phyloP scores from a whole-genome alignment of 371 early-diverging fungal genomes.

The Amoeboaphelidium protococcarum region DNA sequence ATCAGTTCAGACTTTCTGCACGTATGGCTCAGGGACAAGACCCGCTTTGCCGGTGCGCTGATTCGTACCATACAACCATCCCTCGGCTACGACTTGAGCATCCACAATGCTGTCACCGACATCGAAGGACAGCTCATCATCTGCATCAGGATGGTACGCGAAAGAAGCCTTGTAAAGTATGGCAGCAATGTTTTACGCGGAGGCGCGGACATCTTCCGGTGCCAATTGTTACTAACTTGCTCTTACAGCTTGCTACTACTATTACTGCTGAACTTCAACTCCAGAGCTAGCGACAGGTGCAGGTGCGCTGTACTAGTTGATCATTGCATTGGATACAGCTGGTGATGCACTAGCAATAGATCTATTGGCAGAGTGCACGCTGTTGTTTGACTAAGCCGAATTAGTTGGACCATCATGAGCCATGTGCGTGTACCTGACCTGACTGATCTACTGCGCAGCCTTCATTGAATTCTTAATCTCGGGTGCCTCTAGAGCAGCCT shows the following conservation, averaged over 20 bases:
- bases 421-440: neutral
- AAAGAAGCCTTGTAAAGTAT: neutral
- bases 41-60: conserved; percentile 5
- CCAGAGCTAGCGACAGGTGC: neutral
- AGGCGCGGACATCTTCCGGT: neutral
- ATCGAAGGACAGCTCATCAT: neutral
- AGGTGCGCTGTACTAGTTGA: too few species aligned
- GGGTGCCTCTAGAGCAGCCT: neutral
- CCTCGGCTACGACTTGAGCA: conserved; percentile 4
- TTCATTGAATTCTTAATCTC: neutral
- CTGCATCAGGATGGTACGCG: neutral
- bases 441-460: neutral
- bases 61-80: conserved; percentile 7
- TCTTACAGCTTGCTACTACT: too few species aligned
- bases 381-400: too few species aligned
- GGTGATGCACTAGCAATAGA: too few species aligned
- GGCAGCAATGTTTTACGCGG: too few species aligned
- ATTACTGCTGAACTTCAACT: neutral
- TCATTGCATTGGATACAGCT: too few species aligned
- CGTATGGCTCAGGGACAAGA: conserved; percentile 3
- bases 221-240: neutral
- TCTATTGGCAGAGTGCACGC: too few species aligned
- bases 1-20: neutral
- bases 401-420: neutral
- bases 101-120: neutral